Conservation (phyloP, 2,329 filamentous ascomycete genomes). For the Hypoxylon sp. region DNA sequence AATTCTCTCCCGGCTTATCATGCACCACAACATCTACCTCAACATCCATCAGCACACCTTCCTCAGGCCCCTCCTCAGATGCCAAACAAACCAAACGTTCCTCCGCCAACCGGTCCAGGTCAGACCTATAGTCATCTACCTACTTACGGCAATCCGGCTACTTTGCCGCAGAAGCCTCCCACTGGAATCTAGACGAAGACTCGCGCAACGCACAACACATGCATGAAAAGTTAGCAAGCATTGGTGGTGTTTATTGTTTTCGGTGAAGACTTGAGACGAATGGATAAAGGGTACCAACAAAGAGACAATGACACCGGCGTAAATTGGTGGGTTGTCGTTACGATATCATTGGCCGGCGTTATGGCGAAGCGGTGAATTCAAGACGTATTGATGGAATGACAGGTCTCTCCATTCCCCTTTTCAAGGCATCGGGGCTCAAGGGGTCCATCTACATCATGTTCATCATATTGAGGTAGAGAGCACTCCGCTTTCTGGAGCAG, state of each 20-base stretch:
- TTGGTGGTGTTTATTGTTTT: slow-evolving; percentile 53
- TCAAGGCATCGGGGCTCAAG: slow-evolving; percentile 21
- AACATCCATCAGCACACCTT: slow-evolving; percentile 60
- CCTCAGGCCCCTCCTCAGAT: slow-evolving; percentile 61
- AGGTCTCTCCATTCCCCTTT: slow-evolving; percentile 4
- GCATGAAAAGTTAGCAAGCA: slow-evolving; percentile 52
- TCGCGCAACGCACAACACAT: slow-evolving; percentile 42
- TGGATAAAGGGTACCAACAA: slow-evolving; percentile 49
- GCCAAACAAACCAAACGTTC: slow-evolving; percentile 63
- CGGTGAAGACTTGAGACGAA: slow-evolving; percentile 42
- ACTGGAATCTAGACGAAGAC: slow-evolving; percentile 62
- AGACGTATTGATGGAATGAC: slow-evolving; percentile 23
- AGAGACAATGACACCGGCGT: slow-evolving; percentile 50
- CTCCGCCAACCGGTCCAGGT: slow-evolving; percentile 52
- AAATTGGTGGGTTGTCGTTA: slow-evolving; percentile 49
- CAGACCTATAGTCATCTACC: slow-evolving; percentile 69
- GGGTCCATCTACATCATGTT: slow-evolving; percentile 7
- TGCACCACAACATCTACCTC: slow-evolving; percentile 56
- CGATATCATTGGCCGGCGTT: slow-evolving; percentile 52
- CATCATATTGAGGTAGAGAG: slow-evolving; percentile 24
- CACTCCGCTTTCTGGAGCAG: slow-evolving; percentile 23
- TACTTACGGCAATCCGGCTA: slow-evolving; percentile 72
- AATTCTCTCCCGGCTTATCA: slow-evolving; percentile 69
- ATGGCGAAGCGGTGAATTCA: slow-evolving; percentile 39
- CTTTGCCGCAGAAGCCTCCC: slow-evolving; percentile 72